Base-by-base conservation (phyloP, 495 filamentous ascomycete genomes). In the Aeminium ludgeri region DNA sequence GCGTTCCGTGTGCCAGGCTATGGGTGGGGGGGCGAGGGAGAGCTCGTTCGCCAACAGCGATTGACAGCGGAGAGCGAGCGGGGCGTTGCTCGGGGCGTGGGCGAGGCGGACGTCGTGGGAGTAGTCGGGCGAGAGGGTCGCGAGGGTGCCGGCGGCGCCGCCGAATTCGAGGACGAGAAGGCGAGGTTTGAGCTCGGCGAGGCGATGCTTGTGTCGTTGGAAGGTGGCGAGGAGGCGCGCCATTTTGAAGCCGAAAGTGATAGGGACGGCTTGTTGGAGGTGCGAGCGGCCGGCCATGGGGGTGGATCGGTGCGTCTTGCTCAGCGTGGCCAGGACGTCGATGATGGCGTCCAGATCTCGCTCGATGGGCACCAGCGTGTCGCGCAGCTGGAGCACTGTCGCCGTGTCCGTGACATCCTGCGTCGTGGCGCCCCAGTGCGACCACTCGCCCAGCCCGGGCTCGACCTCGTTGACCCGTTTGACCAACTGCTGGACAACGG, bases 1-100 rank as follows among this genome's bases (percentile, higher is more conserved):
- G 11, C 50, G 50, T 33, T 52, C 50, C 1, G 50, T 49, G 36
- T 52, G 50, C 50, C 50, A 52, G 2, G 50, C 50, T n/a, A 49
- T 52, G 2, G 36, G 32, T 8, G 50, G 50, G 11, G 46, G 36
- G 12, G 2, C 36, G 6, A 52, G 46, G 18, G 34, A 41, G 8
- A 52, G 50, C 17, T 49, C 38, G 3, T 15, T 17, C 6, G 50
- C 50, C 11, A 52, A 29, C 1, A 45, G 41, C 4, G 23, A 17
- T 29, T 52, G 50, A 38, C 50, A 52, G 11, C 39, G 41, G 1
- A 52, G 31, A 7, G 19, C 50, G 15, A 50, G 43, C 2, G 43
- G 39, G 16, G 38, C 32, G 30, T 19, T n/a, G 34, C 40, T 23
- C 27, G 15, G 35, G 6, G 36, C 6, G 2, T 13, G 8, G 16